phyloP scores from a whole-genome alignment of 805 yeast genomes.

The Wickerhamomyces canadensis region DNA sequence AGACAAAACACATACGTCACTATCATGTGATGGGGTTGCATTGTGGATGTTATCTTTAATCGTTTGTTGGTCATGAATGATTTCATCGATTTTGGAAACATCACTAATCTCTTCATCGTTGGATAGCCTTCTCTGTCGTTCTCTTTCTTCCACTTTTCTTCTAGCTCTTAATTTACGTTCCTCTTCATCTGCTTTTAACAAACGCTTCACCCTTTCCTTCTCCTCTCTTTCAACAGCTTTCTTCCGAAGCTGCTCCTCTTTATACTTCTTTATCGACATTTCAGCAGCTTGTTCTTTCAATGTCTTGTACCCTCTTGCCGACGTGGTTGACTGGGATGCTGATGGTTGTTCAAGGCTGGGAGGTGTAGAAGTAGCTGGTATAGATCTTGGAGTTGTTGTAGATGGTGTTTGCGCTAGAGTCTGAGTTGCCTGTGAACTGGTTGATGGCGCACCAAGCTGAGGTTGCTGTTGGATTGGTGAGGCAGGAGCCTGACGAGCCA shows the following conservation, averaged over 20 bases:
- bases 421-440: conserved; percentile 5
- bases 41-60: conserved; percentile 17
- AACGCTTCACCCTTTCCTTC: conserved; percentile 45
- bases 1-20: conserved; percentile 37
- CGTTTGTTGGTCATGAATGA: conserved; percentile 15
- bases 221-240: conserved; percentile 40
- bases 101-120: conserved; percentile 21
- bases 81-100: conserved; percentile 19
- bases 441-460: too few species aligned
- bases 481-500: too few species aligned
- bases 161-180: conserved; percentile 33
- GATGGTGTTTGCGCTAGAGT: conserved; percentile 2
- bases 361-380: neutral
- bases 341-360: neutral
- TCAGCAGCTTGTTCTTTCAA: conserved; percentile 39
- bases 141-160: conserved; percentile 11
- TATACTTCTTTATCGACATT: conserved; percentile 30
- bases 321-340: neutral
- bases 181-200: conserved; percentile 47
- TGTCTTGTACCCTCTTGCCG: conserved; percentile 15
- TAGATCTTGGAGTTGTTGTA: conserved; percentile 4
- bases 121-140: conserved; percentile 18
- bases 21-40: conserved; percentile 6
- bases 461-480: too few species aligned
- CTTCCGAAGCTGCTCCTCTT: conserved; percentile 33